phyloP scores from a whole-genome alignment of 129 eudicot genomes.

The Deinandra increscens region DNA sequence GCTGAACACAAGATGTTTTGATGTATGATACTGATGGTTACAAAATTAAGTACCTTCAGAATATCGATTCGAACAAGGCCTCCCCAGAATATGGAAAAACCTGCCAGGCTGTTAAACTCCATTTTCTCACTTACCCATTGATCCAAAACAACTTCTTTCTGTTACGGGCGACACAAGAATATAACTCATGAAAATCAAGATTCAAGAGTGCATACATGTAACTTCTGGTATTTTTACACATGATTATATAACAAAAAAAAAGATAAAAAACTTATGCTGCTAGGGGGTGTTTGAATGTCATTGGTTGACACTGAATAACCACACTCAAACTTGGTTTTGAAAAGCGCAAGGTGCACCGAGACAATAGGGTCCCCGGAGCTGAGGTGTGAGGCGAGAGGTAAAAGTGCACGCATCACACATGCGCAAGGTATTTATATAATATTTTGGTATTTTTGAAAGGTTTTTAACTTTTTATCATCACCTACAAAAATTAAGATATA shows the following conservation, averaged over 20 bases:
- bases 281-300: background rate
- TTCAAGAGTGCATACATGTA: background rate
- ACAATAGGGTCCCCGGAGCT: too few relatives aligned
- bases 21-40: conserved; percentile 5
- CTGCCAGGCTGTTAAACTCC: conserved; percentile 62
- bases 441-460: too few relatives aligned
- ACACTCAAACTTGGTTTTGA: background rate
- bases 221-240: background rate
- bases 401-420: too few relatives aligned
- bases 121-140: conserved; percentile 40
- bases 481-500: too few relatives aligned
- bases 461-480: too few relatives aligned
- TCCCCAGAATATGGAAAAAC: conserved; percentile 94
- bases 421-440: too few relatives aligned
- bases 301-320: background rate
- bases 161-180: background rate
- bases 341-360: too few relatives aligned
- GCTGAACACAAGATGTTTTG: background rate
- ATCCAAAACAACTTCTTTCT: conserved; percentile 36
- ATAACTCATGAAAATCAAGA: background rate
- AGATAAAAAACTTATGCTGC: background rate
- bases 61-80: conserved; percentile 90
- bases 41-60: conserved; percentile 50
- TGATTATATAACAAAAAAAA: background rate
- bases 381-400: too few relatives aligned